Base-by-base conservation (phyloP, 106 monocot species). In the Hemerocallis citrina region DNA sequence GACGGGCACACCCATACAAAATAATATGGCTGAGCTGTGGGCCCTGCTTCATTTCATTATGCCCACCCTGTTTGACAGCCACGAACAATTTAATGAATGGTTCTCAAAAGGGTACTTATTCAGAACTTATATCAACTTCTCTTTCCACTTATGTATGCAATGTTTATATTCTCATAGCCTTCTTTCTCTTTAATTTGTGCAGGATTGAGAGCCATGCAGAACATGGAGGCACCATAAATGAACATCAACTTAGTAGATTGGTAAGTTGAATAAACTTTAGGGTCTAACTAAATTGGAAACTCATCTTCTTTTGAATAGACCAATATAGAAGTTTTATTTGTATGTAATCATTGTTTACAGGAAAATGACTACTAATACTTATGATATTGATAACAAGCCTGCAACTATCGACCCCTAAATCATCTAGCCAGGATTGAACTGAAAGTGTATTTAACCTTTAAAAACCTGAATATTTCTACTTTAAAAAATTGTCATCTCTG, bases 1-100 rank as follows among this genome's bases (percentile, higher is more conserved):
- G 24, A 96, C 96, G 62, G 96, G 96, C 15, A 96, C 96, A 72
- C 96, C 96, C 23, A 85, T 96, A 77, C 96, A 96, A 70, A 96
- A 96, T 72, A 96, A 96, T 60, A 91, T 96, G 96, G 90, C 96
- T 34, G 96, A 96, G 67, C 76, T 96, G 39, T 96, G 96, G 96
- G 96, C 96, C 22, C 87, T 96, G 61, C 86, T 96, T 55, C 96
- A 96, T 71, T 96, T 96, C 68, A 96, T 96, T 51, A 96, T 96
- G 96, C 96, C 96, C 8, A 96, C 96, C 42, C 77, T 96, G 34
- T 96, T 96, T 79, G 91, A 96, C 39, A 96, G 87, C 67, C 96
- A 96, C 48, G 95, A 96, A 24, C 95, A 91, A 74, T 96, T 96
- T 64, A 91, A 87, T 61, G 95, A 96, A 64, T 96, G 95, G 95